A percentile compares a stretch with the other conserved stretches of the same genome.
These are phyloP conservation scores for Colletotrichum graminicola DNA, from an alignment of 2,329 filamentous ascomycete genomes.

Conservation along the genomic window DNA sequence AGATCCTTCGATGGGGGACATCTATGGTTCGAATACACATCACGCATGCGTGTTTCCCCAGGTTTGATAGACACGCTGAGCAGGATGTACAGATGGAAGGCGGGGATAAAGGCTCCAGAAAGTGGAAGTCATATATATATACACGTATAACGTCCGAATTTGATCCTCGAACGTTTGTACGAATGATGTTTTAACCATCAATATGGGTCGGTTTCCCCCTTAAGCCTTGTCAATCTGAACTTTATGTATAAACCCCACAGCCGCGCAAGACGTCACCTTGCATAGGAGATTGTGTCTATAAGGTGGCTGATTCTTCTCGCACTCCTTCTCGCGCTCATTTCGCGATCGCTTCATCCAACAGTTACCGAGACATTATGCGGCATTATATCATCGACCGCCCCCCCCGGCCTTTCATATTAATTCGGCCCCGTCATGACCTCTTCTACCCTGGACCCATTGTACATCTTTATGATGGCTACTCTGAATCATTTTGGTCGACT, in stretches of 20 bases:
- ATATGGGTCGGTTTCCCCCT: too few species aligned
- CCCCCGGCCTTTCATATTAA: neutral
- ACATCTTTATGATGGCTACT: fast-evolving
- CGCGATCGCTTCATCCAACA: neutral
- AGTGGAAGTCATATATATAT: too few species aligned
- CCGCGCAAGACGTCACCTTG: neutral
- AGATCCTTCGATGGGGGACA: neutral
- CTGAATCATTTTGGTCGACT: neutral
- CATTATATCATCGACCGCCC: neutral
- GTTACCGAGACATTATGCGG: neutral
- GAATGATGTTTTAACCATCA: neutral
- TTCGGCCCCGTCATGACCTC: neutral
- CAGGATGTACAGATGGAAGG: too few species aligned
- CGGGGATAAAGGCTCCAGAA: too few species aligned
- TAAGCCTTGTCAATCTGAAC: neutral
- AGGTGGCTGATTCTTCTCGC: neutral
- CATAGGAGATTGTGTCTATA: neutral
- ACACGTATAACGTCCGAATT: neutral
- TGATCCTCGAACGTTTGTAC: neutral
- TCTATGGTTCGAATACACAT: neutral
- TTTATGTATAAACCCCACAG: neutral
- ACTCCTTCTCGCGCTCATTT: neutral
- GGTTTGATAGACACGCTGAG: neutral
- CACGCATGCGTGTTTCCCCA: neutral
- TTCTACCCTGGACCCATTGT: too few species aligned